Base-by-base conservation (phyloP, 495 filamentous ascomycete species). In the Aspergillus haitiensis region DNA sequence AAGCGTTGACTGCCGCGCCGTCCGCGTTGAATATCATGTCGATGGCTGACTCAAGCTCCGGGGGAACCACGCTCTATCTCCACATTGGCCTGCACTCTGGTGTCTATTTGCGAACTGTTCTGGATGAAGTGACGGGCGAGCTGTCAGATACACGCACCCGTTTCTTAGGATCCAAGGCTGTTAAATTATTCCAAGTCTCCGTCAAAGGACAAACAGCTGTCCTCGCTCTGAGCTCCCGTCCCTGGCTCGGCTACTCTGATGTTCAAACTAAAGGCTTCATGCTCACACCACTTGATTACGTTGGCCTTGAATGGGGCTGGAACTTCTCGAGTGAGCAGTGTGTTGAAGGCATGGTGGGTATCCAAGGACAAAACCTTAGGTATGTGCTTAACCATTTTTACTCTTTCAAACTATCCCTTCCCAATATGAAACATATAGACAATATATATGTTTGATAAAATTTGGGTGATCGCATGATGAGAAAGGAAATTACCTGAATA, bases 81-180 rank as follows among this genome's bases (percentile, higher is more conserved):
- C 95, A 99, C 64, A 97, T 99, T 53, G 95, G 95, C 44, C 82
- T 99, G 15, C 88, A 93, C 69, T 96, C 92, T 13, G 95, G 95
- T 16, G 91, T 98, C 6, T 99, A 99, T 70, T 81, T 99, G 18
- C 84, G 95, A 40, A 96, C 95, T 0, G 89, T 96, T 15, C 74
- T 99, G 32, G 95, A 98, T 67, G 96, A 97, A 64, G 81, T 93
- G 11, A 97, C 92, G 1, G 95, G 95, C 50, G 94, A 97, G 66
- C 78, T 98, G 31, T 93, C 92, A 2, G 94, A 97, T 70, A 97
- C 92, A 2, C 84, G 93, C 52, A 96, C 93, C 35, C 90, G 93
- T 42, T 98, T 97, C 72, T 80, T 99, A 15, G 95, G 95, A 1
- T 90, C 90, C 2, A 92, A 91, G 63, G 85, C 91, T 13, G 90